These are phyloP conservation scores for Boletus subcaerulescens DNA, from an alignment of 768 basidiomycete genomes.

Conservation along the genomic window DNA sequence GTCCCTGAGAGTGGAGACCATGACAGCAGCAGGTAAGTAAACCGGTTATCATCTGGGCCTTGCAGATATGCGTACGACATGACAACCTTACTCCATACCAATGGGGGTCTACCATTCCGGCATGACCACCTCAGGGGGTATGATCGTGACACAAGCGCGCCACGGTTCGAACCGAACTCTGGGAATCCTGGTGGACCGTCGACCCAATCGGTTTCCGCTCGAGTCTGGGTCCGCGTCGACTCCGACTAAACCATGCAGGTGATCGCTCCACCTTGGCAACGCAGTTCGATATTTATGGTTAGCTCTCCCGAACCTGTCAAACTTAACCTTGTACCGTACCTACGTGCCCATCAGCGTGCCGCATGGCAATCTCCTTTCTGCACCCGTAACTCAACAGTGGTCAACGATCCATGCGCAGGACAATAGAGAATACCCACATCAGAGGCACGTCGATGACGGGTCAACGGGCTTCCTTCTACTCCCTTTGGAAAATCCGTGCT, in stretches of 20 bases:
- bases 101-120: background rate
- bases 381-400: background rate
- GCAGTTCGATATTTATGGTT: constrained; percentile 8
- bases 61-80: background rate
- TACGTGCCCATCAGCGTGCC: constrained; percentile 1
- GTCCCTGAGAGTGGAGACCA: background rate
- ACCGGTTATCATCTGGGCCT: background rate
- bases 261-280: constrained; percentile 1
- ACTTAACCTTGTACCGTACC: constrained; percentile 21
- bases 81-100: constrained; percentile 5
- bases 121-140: background rate
- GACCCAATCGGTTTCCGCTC: background rate
- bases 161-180: background rate
- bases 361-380: background rate
- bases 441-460: background rate
- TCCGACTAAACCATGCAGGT: constrained; percentile 5
- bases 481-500: background rate
- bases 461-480: background rate
- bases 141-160: background rate
- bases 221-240: constrained; percentile 5
- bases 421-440: background rate
- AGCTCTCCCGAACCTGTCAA: constrained; percentile 8
- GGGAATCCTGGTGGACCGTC: background rate
- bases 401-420: background rate
- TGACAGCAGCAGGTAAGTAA: background rate